Evolutionary conservation across 2,329 filamentous ascomycete genomes (phyloP).

Genomic region (Phaeosphaeriaceae sp.): DNA sequence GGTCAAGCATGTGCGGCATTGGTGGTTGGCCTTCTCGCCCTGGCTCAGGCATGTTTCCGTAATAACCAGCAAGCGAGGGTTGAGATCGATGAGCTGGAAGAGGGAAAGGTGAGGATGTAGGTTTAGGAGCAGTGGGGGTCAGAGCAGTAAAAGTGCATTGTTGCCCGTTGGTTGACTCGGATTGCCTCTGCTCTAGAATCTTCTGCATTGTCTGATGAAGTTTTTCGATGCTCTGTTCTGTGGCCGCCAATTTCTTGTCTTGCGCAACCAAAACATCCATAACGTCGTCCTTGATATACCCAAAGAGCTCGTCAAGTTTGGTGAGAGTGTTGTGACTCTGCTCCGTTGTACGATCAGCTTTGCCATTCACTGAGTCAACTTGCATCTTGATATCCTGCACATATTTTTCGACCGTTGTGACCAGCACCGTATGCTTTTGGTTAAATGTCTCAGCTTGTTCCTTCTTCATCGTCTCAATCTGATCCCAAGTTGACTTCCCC

Average conservation of each 20-base stretch:
- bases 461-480: conserved; percentile 21
- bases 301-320: conserved; percentile 35
- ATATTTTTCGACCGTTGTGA: conserved; percentile 24
- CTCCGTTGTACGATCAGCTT: conserved; percentile 23
- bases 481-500: conserved; percentile 35
- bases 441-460: conserved; percentile 13
- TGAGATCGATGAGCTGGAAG: conserved; percentile 32
- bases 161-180: conserved; percentile 10
- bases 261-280: conserved; percentile 30
- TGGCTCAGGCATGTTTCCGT: conserved; percentile 18
- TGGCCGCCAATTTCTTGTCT: conserved; percentile 26
- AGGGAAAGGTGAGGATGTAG: conserved; percentile 5
- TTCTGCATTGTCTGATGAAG: conserved; percentile 38
- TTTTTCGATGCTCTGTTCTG: conserved; percentile 34
- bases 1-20: conserved; percentile 16
- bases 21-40: conserved; percentile 15
- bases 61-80: conserved; percentile 26
- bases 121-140: conserved; percentile 5
- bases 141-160: conserved; percentile 4
- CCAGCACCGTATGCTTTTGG: conserved; percentile 28
- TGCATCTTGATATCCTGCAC: conserved; percentile 36
- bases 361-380: conserved; percentile 29
- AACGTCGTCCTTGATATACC: conserved; percentile 35
- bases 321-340: conserved; percentile 26
- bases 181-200: conserved; percentile 23